Conservation (phyloP, 148 eudicot species). For the Arctostaphylos glauca region DNA sequence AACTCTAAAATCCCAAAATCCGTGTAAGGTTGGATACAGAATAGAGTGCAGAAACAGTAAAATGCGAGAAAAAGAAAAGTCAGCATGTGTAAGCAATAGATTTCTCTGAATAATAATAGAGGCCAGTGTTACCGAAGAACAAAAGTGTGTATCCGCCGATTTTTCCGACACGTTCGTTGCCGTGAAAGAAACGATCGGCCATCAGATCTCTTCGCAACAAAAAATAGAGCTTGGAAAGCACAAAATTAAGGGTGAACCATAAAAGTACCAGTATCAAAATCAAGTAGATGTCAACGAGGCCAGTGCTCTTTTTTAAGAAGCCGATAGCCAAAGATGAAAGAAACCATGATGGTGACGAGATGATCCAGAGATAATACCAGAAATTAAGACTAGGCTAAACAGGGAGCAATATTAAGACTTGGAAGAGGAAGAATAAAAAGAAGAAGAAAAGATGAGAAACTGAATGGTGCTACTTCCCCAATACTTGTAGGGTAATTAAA, state of each 20-base stretch:
- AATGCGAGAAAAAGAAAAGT: neutral
- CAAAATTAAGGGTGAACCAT: neutral
- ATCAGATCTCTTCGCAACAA: neutral
- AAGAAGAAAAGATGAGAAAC: neutral
- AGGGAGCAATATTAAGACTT: neutral
- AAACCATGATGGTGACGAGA: neutral
- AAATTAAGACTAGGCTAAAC: neutral
- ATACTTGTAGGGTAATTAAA: no score
- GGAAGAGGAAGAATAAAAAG: neutral
- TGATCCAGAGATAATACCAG: neutral
- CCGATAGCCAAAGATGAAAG: neutral
- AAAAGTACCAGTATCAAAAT: neutral
- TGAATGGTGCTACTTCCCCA: neutral
- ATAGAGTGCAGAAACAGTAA: neutral
- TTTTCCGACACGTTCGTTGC: neutral
- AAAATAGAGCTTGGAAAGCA: neutral
- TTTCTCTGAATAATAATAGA: slow-evolving; percentile 2
- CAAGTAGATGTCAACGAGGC: neutral
- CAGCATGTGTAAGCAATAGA: neutral
- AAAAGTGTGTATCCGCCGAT: neutral
- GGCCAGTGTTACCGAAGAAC: neutral
- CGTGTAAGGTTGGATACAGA: neutral
- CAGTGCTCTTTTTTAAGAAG: neutral
- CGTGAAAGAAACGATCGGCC: neutral
- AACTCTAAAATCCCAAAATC: slow-evolving; percentile 4